Evolutionary conservation across 768 basidiomycete genomes (phyloP), one percentile per base, ranked within the genome.

Genomic region (Lanmaoa rubissima): DNA sequence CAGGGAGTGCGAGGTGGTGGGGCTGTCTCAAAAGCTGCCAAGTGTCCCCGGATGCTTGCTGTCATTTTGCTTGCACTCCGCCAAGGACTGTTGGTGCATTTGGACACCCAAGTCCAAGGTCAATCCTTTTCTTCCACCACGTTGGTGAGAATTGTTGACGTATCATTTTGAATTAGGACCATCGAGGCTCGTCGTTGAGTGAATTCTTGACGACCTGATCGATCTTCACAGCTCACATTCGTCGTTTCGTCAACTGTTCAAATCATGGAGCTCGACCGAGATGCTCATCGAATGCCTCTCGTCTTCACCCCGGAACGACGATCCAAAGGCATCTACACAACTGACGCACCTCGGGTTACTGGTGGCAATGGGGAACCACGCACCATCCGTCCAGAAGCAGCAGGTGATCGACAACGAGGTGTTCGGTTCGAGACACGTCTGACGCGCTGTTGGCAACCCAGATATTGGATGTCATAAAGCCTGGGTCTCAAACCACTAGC

Each of bases 231-330:
- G 82, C 1, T 79, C 84, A 0, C 84, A 80, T 58, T 65, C 79
- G 0, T 81, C 83, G 0, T 92, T 93, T 71, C 83, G 88, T 13
- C 80, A 86, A 54, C 68, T 87, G 1, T 92, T 93, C 73, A 83
- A 79, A 61, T 90, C 87, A 1, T 85, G 88, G 53, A 84, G 82
- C 53, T 82, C 81, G 11, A 87, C 86, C 0, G 83, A 85, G 53
- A 58, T 84, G 9, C 89, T 90, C 59, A 75, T 91, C 9, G 81
- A 85, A 24, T 82, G 83, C 19, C 86, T 85, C 67, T 81, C 80
- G 61, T 88, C 87, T 47, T 48, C 54, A 0, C 48, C 59, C 2
- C 54, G 46, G 4, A 45, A 21, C 12, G 50, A 52, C 13, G 57
- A 62, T 43, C 41, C 63, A 21, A 61, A 55, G 28, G 53, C 90